Evolutionary conservation across 2,329 filamentous ascomycete species (phyloP).

Genomic region (Microcyclospora tardicrescens): DNA sequence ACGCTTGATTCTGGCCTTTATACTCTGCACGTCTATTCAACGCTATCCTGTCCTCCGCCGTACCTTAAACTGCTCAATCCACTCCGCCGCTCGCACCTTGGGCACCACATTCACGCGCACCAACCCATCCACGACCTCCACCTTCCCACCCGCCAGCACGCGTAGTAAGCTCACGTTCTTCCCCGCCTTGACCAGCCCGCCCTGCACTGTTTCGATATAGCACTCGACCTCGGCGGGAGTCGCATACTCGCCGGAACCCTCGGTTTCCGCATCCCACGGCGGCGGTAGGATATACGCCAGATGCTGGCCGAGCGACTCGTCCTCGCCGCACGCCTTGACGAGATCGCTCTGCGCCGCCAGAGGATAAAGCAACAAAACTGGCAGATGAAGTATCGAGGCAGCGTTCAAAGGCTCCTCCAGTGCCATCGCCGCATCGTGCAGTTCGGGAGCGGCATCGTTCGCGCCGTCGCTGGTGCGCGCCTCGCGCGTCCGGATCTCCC

Average conservation of each 20-base stretch:
- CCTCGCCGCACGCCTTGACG: conserved; percentile 74
- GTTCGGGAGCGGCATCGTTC: conserved; percentile 54
- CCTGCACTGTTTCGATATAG: conserved; percentile 70
- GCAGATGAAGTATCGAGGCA: conserved; percentile 59
- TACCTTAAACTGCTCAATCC: conserved; percentile 74
- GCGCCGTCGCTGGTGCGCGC: conserved; percentile 33
- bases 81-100: conserved; percentile 52
- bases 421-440: conserved; percentile 66
- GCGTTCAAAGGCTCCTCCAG: conserved; percentile 64
- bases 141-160: conserved; percentile 59
- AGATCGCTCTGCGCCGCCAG: conserved; percentile 74
- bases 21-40: too few relatives aligned
- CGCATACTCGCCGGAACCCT: conserved; percentile 37
- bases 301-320: conserved; percentile 61
- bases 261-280: conserved; percentile 64
- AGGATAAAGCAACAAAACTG: conserved; percentile 75
- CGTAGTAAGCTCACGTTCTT: conserved; percentile 69
- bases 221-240: conserved; percentile 57
- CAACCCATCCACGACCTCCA: conserved; percentile 78
- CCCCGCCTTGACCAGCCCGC: conserved; percentile 78
- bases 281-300: conserved; percentile 74
- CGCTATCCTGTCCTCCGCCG: conserved; percentile 34
- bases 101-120: conserved; percentile 76
- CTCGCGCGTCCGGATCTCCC: conserved; percentile 54
- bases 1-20: too few relatives aligned